Base-by-base conservation (phyloP, 2,329 filamentous ascomycete species). In the Leptographium procerum region DNA sequence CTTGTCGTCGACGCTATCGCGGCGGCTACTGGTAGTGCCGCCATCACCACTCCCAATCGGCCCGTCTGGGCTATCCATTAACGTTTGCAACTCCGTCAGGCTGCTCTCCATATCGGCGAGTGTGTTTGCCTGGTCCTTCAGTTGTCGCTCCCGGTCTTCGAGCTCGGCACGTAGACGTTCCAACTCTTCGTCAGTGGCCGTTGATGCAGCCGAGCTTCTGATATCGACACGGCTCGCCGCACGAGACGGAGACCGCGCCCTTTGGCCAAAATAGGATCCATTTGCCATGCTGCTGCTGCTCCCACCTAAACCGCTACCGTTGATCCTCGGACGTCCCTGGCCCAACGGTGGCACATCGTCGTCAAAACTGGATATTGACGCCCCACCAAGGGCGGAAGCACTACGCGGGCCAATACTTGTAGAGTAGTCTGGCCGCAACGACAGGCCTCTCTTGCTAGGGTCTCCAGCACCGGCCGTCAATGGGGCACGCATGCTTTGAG, bases 91-190 rank as follows among this genome's bases (percentile, higher is more conserved):
- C 69, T 96, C 91, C n/a, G 84, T 84, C 52, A 96, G 75, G 62
- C 86, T 92, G 60, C 80, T 82, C 68, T 99, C 92, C 87, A 99
- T 96, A 65, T 99, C 94, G 16, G 85, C 80, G 56, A 99, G 74
- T 22, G 86, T 89, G 5, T 83, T 76, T 2, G 89, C 85, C 70
- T 99, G 94, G 50, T 96, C 94, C 65, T 86, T 87, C n/a, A 99
- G 75, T 69, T 96, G 89, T 63, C 80, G 83, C 65, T 97, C 91
- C 33, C 90, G 85, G 61, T 96, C 91, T 63, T 91, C 85, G 24
- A 97, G 78, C 69, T 92, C 83, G 45, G 78, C 75, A 61, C 83
- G 85, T 31, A 99, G 76, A 34, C 83, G 79, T 65, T 87, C 85
- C 9, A 95, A 71, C 68, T 96, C 89, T 50, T 87, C 85, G 34